Conservation (phyloP, 176 grass and related monocot genomes). For the Carex scoparia region DNA sequence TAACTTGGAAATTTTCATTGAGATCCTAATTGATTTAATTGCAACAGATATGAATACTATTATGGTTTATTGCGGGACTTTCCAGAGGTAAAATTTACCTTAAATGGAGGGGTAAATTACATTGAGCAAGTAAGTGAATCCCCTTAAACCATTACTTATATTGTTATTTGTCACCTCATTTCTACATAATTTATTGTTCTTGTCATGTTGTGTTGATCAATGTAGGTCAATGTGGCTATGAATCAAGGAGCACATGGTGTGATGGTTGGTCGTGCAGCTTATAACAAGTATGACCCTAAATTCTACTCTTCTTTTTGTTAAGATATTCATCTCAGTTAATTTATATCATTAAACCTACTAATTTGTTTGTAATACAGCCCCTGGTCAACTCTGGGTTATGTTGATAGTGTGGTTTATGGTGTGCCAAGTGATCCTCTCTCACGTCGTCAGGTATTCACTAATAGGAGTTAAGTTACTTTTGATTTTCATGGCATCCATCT, state of each 20-base stretch:
- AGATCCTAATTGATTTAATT: not conserved
- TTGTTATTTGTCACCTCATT: not conserved
- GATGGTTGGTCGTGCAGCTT: constrained; percentile 94
- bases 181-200: not conserved
- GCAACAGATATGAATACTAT: constrained; percentile 88
- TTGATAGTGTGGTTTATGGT: constrained; percentile 65
- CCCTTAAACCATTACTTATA: not conserved
- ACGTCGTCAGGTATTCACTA: constrained; percentile 63
- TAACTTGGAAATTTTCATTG: not conserved
- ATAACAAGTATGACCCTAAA: constrained; percentile 65
- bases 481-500: not conserved
- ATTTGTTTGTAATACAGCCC: constrained; percentile 43
- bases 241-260: constrained; percentile 66
- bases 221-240: constrained; percentile 65
- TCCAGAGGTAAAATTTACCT: constrained; percentile 70
- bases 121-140: constrained; percentile 60
- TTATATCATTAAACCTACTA: constrained; percentile 16
- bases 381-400: constrained; percentile 74
- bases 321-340: constrained; percentile 13
- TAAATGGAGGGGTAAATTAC: constrained; percentile 80
- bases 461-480: not conserved
- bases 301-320: not conserved
- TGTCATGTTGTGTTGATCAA: not conserved
- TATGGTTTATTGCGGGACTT: constrained; percentile 88
- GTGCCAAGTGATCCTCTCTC: constrained; percentile 42